Evolutionary conservation across 345 rosid genomes (phyloP).

Genomic region (Trapa incisa): DNA sequence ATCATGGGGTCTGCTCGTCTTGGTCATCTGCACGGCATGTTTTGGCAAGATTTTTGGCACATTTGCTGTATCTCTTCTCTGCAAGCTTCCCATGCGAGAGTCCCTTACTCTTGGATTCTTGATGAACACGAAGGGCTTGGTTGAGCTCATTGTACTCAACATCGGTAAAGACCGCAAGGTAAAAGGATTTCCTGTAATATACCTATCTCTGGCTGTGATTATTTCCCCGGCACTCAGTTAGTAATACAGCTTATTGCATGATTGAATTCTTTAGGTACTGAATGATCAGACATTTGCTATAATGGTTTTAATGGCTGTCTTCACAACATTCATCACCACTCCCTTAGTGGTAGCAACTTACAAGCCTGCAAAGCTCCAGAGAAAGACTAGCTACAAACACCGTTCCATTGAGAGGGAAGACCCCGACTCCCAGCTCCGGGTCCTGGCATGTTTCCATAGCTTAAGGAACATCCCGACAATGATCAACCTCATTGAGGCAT

Average conservation of each 20-base stretch:
- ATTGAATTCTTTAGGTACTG: constrained; percentile 39
- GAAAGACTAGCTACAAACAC: constrained; percentile 30
- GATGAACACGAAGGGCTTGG: constrained; percentile 80
- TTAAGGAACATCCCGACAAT: constrained; percentile 38
- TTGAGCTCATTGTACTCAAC: constrained; percentile 82
- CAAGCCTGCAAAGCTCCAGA: constrained; percentile 37
- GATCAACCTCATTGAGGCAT: constrained; percentile 66
- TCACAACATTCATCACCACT: constrained; percentile 70
- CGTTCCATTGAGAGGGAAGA: constrained; percentile 35
- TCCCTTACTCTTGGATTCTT: constrained; percentile 51
- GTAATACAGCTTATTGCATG: neutral
- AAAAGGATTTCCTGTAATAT: no score
- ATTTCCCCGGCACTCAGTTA: neutral
- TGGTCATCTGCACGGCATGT: constrained; percentile 57
- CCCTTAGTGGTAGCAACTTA: constrained; percentile 53
- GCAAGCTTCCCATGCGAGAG: constrained; percentile 39
- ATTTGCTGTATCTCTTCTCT: constrained; percentile 32
- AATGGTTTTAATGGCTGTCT: constrained; percentile 69
- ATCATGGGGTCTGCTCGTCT: constrained; percentile 61
- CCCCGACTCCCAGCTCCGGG: constrained; percentile 29
- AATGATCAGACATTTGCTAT: constrained; percentile 74
- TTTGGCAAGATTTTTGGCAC: constrained; percentile 66
- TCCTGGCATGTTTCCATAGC: constrained; percentile 52
- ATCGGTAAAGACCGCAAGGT: constrained; percentile 56
- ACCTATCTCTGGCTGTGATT: neutral